Evolutionary conservation across 2,329 filamentous ascomycete species (phyloP), one percentile per base, ranked within the genome.

Genomic region (Aspergillus ustus): DNA sequence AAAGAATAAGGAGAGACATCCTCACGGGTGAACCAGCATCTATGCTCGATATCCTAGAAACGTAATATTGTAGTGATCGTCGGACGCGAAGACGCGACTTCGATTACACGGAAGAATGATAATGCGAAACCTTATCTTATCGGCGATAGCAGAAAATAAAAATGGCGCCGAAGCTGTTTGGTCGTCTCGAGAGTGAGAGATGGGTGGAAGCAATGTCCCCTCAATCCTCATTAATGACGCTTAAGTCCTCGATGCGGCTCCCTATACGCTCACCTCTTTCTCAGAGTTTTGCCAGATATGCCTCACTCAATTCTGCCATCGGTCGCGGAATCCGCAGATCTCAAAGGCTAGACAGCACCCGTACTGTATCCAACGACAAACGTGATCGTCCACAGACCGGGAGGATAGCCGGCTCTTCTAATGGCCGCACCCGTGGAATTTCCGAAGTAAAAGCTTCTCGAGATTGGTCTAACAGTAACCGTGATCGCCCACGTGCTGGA

Each of bases 261-360:
- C 62, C 67, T 20, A 51, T 53, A 29, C 44, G 49, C 8, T 49
- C 57, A 7, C 31, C 48, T 20, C 48, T 49, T 63, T 62, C 59
- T 59, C 57, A 70, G 63, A 62, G 45, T 9, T 51, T 56, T 22
- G 69, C 71, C 37, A 81, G 83, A 62, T 70, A 79, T 70, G 83
- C 84, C 22, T 89, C 87, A 46, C 82, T 91, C 45, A 85, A 82
- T 62, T 90, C 89, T 9, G 89, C 89, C 48, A 92, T 93, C 70
- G 85, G 87, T 66, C 82, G 84, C 50, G 90, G 90, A 15, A 81
- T 92, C 58, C 85, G 87, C 70, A 79, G 73, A 75, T 85, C 67
- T 13, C 67, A 48, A 13, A 57, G 29, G 17, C 22, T 58, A 59
- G 56, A 60, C 6, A 51, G 58, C 29, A 22, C 49, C 5, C 34